These are phyloP conservation scores for Glaciozyma martinii DNA, from an alignment of 768 basidiomycete genomes.

Conservation along the genomic window DNA sequence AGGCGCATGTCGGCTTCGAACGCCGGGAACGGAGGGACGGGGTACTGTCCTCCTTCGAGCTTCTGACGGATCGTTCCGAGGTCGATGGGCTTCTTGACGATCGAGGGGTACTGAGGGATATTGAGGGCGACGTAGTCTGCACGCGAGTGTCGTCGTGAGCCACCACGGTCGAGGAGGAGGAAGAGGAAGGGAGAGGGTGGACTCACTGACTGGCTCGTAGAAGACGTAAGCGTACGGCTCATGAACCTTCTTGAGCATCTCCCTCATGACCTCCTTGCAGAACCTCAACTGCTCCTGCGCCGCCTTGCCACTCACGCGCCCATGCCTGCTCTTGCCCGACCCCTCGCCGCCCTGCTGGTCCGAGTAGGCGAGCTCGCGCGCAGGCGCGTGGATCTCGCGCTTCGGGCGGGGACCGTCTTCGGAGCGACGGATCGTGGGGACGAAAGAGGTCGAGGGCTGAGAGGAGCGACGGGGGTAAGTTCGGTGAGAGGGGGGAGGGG, in stretches of 20 bases:
- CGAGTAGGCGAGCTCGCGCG: constrained; percentile 73
- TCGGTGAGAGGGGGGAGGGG: constrained; percentile 25
- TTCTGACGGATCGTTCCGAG: constrained; percentile 77
- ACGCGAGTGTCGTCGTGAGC: not conserved
- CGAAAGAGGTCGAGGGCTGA: constrained; percentile 24
- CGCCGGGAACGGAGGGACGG: constrained; percentile 52
- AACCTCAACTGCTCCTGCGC: constrained; percentile 76
- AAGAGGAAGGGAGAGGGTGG: not conserved
- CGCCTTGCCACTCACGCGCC: constrained; percentile 51
- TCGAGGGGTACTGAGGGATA: constrained; percentile 72
- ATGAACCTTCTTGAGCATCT: constrained; percentile 71
- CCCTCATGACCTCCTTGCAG: constrained; percentile 63
- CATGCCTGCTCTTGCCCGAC: constrained; percentile 17
- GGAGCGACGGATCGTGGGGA: constrained; percentile 73
- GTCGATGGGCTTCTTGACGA: constrained; percentile 95
- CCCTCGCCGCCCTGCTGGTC: constrained; percentile 44
- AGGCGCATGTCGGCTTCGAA: constrained; percentile 87
- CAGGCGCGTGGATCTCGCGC: constrained; percentile 93
- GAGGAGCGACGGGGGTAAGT: constrained; percentile 39
- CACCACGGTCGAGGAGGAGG: not conserved
- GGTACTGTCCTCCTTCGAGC: constrained; percentile 66
- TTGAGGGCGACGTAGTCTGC: constrained; percentile 67
- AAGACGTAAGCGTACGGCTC: constrained; percentile 67
- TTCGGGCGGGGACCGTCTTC: constrained; percentile 59
- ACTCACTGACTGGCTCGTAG: constrained; percentile 86